Base-by-base conservation (phyloP, 352 stramenopile species). In the Pelagophyceae sp. region DNA sequence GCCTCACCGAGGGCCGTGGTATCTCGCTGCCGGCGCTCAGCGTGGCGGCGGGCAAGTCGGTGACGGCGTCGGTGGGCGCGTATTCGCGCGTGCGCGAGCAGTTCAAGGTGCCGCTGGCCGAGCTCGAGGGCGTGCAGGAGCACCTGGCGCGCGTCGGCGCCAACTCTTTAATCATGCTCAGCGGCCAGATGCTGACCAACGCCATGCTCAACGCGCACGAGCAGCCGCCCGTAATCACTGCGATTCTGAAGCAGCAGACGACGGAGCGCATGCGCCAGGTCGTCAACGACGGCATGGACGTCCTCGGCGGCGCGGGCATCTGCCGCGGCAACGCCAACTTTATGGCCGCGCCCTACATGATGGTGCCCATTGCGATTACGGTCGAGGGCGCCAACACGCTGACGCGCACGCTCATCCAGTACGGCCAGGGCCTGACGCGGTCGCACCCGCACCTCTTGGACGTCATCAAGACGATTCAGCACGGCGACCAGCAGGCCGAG, bases 181-280 rank as follows among this genome's bases (percentile, higher is more conserved):
- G 92, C 72, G 93, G 91, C 40, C 94, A 96, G 83, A 91, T 97
- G 83, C 92, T 99, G 81, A 96, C 98, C 81, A 99, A 99, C 83
- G 92, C 94, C 32, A 99, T 98, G 89, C 93, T 99, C 80, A 96
- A 98, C 85, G 95, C 98, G 81, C 95, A 99, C 83, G 95, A 99
- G 85, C 94, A 97, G 76, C 95, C 95, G 6, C 96, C 96, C 58
- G 95, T 99, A 3, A 95, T 99, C 78, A 97, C 91, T 77, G 96
- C 94, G 45, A 93, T 99, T 58, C 98, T 97, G 93, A 99, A 99
- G 87, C 95, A 99, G 87, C 96, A 99, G 83, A 98, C 97, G 76
- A 99, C 95, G 25, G 86, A 96, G 77, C 90, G 94, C 78, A 94
- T 94, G 79, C 93, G 95, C 80, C 88, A 95, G 40, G 95, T 94